phyloP scores from a whole-genome alignment of 345 rosid species.

The Syzygium jambos region DNA sequence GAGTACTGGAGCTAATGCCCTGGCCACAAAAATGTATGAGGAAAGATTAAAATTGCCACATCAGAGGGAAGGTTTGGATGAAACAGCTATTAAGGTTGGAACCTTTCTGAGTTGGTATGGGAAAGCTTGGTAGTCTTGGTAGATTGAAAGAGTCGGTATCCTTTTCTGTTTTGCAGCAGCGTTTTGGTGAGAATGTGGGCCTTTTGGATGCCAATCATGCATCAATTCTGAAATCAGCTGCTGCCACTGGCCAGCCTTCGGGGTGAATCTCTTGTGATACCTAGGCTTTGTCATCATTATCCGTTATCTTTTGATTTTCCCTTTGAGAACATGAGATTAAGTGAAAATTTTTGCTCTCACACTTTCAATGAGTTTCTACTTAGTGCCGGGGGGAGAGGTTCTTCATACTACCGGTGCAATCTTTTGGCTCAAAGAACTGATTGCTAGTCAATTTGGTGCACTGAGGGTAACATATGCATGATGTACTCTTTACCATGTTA shows the following conservation, averaged over 20 bases:
- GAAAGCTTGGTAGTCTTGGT: background rate
- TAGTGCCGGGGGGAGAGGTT: background rate
- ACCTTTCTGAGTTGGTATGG: background rate
- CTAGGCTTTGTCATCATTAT: background rate
- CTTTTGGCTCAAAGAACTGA: background rate
- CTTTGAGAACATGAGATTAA: background rate
- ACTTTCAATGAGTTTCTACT: background rate
- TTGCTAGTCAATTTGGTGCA: background rate
- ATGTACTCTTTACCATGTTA: background rate
- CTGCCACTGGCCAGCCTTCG: conserved; percentile 70
- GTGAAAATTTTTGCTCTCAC: background rate
- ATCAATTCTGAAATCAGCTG: conserved; percentile 75
- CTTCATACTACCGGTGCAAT: background rate
- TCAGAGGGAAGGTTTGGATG: conserved; percentile 88
- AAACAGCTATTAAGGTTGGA: conserved; percentile 69
- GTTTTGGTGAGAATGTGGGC: conserved; percentile 79
- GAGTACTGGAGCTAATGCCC: conserved; percentile 66
- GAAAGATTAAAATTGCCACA: conserved; percentile 67
- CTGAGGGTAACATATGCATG: background rate
- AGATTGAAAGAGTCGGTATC: background rate
- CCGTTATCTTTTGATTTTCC: background rate
- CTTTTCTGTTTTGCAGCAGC: conserved; percentile 37
- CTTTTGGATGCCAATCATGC: conserved; percentile 86
- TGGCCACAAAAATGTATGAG: conserved; percentile 87
- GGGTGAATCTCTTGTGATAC: conserved; percentile 45